Base-by-base conservation (phyloP, 768 basidiomycete species). In the Suillus discolor region DNA sequence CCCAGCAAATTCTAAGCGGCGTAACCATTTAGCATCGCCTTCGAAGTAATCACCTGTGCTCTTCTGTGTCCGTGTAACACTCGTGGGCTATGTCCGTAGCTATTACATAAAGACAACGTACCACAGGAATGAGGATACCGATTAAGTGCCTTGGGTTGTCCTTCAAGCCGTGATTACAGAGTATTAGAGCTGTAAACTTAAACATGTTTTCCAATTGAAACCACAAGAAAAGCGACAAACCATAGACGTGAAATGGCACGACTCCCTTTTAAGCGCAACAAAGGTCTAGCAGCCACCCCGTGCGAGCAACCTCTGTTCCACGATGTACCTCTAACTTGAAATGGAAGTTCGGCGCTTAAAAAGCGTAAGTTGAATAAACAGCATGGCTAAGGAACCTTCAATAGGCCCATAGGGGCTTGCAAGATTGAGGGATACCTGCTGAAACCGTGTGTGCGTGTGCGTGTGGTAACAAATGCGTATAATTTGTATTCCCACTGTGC, bases 381-480 rank as follows among this genome's bases (percentile, higher is more conserved):
- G 62, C 9, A 51, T 60, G 57, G n/a, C 28, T 51, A 25, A 62
- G 12, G 42, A 66, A 65, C 36, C 49, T 18, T 28, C 39, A 12
- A 60, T 23, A 55, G 51, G 61, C 18, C 23, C 18, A 61, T 25
- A 59, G 51, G 63, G 49, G 72, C 87, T 68, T 71, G 93, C 94
- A 97, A 47, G 96, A 79, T 68, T 79, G 75, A 1, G 91, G 90
- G 3, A 96, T 79, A 12, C 90, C 86, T 57, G 81, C 81, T 11
- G 85, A 83, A 39, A 96, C 87, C 23, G 83, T 79, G 28, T 78
- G 71, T 15, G 90, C 81, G 66, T 87, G 85, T 0, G 94, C 62
- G 96, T 90, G 87, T 96, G 68, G 41, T 65, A 54, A 41, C 53
- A 36, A 44, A 55, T 20, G 42, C 42, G 59, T 45, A 60, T 65